Evolutionary conservation across 2,329 filamentous ascomycete genomes (phyloP), one percentile per base, ranked within the genome.

Genomic region (Corniculantispora saksenae): DNA sequence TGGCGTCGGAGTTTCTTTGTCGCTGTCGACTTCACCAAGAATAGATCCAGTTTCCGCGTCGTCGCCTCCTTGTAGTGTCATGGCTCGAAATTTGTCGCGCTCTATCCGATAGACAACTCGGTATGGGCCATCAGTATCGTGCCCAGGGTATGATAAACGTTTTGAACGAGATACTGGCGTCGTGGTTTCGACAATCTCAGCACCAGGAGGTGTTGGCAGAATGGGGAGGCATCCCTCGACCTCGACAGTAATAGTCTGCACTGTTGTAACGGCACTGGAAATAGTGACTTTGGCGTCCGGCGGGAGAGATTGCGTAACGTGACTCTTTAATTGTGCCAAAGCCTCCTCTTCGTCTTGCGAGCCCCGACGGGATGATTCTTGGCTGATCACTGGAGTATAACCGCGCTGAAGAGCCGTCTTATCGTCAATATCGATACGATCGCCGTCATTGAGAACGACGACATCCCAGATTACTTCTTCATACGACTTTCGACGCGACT

Each of bases 391-490:
- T 9, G 51, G 40, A 9, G 23, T 21, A 43, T 60, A 63, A 3
- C 55, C 65, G 29, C 48, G 65, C 12, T 63, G 65, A 17, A 63
- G 50, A 60, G 65, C 61, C 27, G 25, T 51, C 10, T 77, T 75
- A 15, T 80, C 78, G 60, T 80, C 77, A 5, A 88, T 77, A 67
- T 89, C 86, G 35, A 89, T 83, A 43, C 84, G 81, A 54, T 83
- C 80, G 10, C 85, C 85, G 69, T 87, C 81, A 66, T 85, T 82
- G 19, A 89, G 77, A 0, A 90, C 84, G 9, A 90, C 86, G 3
- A 90, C 84, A 70, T 91, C 88, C 88, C 88, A 90, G 10, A 91
- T 79, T 2, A 86, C 76, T 67, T 89, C 85, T 64, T 89, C 85
- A 21, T 80, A 79, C 13, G 78, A 78, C 9, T 81, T 76, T 1